A percentile compares a stretch with the other conserved stretches of the same genome.
Evolutionary conservation across 495 filamentous ascomycete species (phyloP).

Genomic region (Penicillium soppii): DNA sequence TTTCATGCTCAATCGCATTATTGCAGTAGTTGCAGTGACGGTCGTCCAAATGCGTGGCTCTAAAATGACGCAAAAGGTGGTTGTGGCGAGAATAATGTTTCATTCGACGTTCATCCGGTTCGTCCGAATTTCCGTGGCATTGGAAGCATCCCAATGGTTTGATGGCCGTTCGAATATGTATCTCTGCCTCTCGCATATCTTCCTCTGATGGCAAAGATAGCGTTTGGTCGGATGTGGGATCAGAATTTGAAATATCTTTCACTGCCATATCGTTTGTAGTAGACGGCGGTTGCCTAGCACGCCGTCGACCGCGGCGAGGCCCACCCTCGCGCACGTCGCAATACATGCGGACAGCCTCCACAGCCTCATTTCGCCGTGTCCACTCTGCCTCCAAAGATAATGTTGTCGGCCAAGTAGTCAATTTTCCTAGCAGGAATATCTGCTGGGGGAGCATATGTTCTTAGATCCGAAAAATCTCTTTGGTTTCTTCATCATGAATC

Average conservation of each 20-base stretch:
- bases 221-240: conserved; percentile 7
- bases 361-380: conserved; percentile 20
- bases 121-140: conserved; percentile 18
- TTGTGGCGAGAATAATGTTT: conserved; percentile 22
- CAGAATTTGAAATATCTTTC: conserved; percentile 12
- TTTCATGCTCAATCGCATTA: too few species aligned
- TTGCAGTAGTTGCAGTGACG: too few species aligned
- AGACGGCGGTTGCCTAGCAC: conserved; percentile 15
- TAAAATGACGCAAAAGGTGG: conserved; percentile 23
- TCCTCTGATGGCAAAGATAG: conserved; percentile 9
- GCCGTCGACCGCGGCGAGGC: conserved; percentile 19
- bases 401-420: conserved; percentile 29
- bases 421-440: conserved; percentile 25
- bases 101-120: conserved; percentile 19
- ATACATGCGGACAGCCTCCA: conserved; percentile 18
- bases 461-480: conserved; percentile 18
- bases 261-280: conserved; percentile 7
- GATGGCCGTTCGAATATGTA: conserved; percentile 14
- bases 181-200: conserved; percentile 15
- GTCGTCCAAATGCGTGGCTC: conserved; percentile 24
- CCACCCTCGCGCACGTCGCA: conserved; percentile 20
- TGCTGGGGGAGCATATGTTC: conserved; percentile 21
- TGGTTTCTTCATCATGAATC: conserved; percentile 20
- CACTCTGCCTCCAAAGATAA: conserved; percentile 28
- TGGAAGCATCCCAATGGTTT: conserved; percentile 24